Evolutionary conservation across 176 grass and related monocot genomes (phyloP), one percentile per base, ranked within the genome.

Genomic region (Hsuehochloa calcarea): DNA sequence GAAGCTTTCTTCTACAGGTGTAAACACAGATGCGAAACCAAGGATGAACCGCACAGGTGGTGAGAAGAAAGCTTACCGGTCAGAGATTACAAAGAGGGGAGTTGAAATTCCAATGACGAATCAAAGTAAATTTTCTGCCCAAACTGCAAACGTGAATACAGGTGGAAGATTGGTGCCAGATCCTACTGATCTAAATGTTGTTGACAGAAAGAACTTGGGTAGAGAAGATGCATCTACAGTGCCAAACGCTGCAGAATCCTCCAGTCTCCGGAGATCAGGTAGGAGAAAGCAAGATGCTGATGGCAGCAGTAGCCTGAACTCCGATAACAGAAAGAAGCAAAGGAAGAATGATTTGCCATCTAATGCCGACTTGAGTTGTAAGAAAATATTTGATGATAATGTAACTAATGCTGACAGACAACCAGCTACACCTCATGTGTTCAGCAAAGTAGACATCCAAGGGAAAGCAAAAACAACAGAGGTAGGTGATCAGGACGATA

Each of bases 1-100:
- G 84, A 84, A 84, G 55, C 80, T 80, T 87, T 61, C 77, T 23
- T 82, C 82, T 68, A 64, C 67, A 85, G 73, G 55, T 66, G 72
- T 49, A 44, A 64, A 70, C 35, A 39, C 46, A 39, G 41, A 83
- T 83, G 60, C n/a, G 4, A 81, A 86, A 66, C 20, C 66, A 72
- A 45, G 40, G 62, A 68, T 67, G 70, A 76, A 17, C 43, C 50
- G 16, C 5, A 3, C 52, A 34, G 43, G 70, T 63, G 82, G 40
- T 61, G 51, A 89, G 47, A 78, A 80, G 58, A 66, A 89, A 67
- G 35, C 59, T 70, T 75, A 75, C 55, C 0, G 16, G 19, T 35
- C 56, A 56, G 29, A 76, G 15, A 55, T 40, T 65, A 76, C n/a
- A n/a, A 84, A 35, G 31, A 41, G 60, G 45, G 63, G 64, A 41